Evolutionary conservation across 169 alveolate species (phyloP).

Genomic region (Amoebophrya sp.): DNA sequence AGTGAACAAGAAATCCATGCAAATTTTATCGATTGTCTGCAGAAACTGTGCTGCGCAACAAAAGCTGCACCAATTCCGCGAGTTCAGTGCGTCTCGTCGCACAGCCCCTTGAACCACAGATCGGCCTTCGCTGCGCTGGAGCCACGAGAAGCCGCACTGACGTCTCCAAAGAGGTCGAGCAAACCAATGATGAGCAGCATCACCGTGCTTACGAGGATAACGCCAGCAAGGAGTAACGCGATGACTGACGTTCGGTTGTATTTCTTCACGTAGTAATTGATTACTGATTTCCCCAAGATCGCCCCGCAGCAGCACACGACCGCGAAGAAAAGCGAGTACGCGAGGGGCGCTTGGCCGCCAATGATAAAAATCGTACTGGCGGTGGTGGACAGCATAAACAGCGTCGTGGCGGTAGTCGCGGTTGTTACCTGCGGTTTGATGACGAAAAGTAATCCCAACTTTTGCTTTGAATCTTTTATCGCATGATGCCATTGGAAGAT

Average conservation of each 20-base stretch:
- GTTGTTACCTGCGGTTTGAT: conserved; percentile 37
- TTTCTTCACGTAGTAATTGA: neutral
- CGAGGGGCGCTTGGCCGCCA: conserved; percentile 20
- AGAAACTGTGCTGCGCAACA: too few species aligned
- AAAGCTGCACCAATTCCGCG: too few species aligned
- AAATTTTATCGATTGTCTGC: too few species aligned
- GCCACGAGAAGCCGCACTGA: neutral
- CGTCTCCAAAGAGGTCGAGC: neutral
- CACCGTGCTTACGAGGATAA: neutral
- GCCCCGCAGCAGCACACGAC: neutral
- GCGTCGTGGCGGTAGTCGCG: conserved; percentile 27
- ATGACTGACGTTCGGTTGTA: neutral
- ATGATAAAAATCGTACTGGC: conserved; percentile 17
- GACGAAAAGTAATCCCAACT: too few species aligned
- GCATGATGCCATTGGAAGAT: neutral
- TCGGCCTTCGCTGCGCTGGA: neutral
- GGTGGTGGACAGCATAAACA: conserved; percentile 24
- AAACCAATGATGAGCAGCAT: neutral
- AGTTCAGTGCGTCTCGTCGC: too few species aligned
- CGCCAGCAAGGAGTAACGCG: neutral
- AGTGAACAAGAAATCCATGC: too few species aligned
- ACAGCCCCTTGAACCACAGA: neutral
- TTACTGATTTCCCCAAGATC: neutral
- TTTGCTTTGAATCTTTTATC: too few species aligned
- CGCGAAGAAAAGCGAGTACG: conserved; percentile 16